phyloP scores from a whole-genome alignment of 2,329 filamentous ascomycete species.

The Fusarium miscanthi region DNA sequence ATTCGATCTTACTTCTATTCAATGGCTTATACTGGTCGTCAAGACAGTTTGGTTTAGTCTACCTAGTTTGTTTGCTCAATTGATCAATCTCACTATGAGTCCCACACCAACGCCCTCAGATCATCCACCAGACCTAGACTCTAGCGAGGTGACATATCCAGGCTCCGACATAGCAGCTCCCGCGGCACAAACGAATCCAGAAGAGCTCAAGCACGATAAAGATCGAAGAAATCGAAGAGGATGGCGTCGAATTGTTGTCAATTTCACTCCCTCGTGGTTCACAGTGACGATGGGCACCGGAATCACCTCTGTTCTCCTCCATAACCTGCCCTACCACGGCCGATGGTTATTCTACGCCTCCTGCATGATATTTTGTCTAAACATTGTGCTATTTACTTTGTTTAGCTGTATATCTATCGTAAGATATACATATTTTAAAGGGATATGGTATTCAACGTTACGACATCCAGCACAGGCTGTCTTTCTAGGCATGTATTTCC shows the following conservation, averaged over 20 bases:
- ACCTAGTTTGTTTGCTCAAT: background rate
- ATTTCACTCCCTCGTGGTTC: slow-evolving; percentile 46
- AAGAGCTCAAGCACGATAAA: background rate
- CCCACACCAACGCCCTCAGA: background rate
- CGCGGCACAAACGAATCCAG: background rate
- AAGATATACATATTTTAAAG: slow-evolving; percentile 70
- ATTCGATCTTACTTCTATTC: background rate
- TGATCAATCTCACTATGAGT: slow-evolving; percentile 2
- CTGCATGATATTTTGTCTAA: slow-evolving; percentile 66
- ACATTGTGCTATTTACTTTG: slow-evolving; percentile 63
- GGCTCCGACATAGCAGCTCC: slow-evolving; percentile 1
- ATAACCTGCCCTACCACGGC: slow-evolving; percentile 67
- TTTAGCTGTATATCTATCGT: slow-evolving; percentile 63
- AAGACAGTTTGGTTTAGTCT: background rate
- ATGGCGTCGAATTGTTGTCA: slow-evolving; percentile 28
- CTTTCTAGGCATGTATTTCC: slow-evolving; percentile 11
- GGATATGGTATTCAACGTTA: slow-evolving; percentile 71
- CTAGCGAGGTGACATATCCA: slow-evolving; percentile 12
- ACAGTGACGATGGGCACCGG: slow-evolving; percentile 72
- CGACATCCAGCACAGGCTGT: slow-evolving; percentile 68
- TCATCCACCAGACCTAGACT: slow-evolving; percentile 7
- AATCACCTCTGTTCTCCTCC: slow-evolving; percentile 68
- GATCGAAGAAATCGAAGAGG: slow-evolving; percentile 2
- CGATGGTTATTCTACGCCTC: slow-evolving; percentile 66
- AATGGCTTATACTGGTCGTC: background rate